Percentiles rank a stretch among this genome's conserved stretches.
These are phyloP conservation scores for Lepidopterella palustris DNA, from an alignment of 495 filamentous ascomycete genomes.

Conservation along the genomic window DNA sequence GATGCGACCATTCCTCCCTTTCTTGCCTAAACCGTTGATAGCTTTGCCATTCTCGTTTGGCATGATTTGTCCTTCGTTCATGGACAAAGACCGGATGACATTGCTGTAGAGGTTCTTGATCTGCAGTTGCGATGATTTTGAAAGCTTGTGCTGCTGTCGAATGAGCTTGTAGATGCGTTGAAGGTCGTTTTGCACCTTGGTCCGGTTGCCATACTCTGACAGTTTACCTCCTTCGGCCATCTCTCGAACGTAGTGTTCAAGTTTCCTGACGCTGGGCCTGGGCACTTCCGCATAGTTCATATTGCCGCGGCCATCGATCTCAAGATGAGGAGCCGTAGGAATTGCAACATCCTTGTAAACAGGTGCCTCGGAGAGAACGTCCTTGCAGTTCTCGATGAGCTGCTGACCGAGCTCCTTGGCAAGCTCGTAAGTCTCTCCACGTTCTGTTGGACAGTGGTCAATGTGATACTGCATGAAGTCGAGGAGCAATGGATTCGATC, in stretches of 20 bases:
- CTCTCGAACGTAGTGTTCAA: constrained; percentile 97
- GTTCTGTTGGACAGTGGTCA: constrained; percentile 94
- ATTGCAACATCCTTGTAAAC: constrained; percentile 93
- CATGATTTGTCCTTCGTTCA: constrained; percentile 97
- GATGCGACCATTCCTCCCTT: constrained; percentile 53
- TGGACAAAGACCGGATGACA: constrained; percentile 81
- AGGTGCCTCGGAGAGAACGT: constrained; percentile 72
- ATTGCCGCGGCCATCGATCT: constrained; percentile 81
- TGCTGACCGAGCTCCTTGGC: constrained; percentile 93
- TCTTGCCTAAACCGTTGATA: constrained; percentile 54
- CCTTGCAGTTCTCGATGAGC: constrained; percentile 95
- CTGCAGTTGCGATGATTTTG: constrained; percentile 87
- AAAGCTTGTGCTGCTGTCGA: constrained; percentile 91
- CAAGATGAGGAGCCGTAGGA: constrained; percentile 86
- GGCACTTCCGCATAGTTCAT: constrained; percentile 82
- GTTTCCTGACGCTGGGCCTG: constrained; percentile 85
- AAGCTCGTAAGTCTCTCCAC: constrained; percentile 93
- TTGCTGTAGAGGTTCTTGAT: constrained; percentile 93
- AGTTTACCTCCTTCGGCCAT: constrained; percentile 99
- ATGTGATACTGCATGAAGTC: constrained; percentile 99
- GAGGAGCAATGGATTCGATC: constrained; percentile 86
- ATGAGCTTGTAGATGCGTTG: constrained; percentile 94
- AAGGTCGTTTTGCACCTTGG: constrained; percentile 94
- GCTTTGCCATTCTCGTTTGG: constrained; percentile 65
- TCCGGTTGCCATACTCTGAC: constrained; percentile 95